Conservation (phyloP, 2,329 filamentous ascomycete species). For the Ophiostoma piceae region DNA sequence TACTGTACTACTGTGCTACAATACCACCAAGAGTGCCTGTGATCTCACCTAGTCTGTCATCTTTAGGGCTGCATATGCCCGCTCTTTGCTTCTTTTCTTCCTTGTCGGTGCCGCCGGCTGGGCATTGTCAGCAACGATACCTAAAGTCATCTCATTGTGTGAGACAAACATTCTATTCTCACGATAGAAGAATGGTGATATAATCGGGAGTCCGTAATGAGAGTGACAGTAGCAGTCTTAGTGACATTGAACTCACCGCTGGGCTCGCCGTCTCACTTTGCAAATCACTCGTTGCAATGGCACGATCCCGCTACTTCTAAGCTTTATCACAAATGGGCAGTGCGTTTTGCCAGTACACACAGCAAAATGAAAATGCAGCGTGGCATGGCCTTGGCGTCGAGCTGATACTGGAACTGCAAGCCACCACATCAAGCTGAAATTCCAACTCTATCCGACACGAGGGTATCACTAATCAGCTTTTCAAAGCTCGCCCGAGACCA, state of each 20-base stretch:
- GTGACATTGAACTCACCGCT: neutral
- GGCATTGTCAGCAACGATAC: neutral
- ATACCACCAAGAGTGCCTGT: neutral
- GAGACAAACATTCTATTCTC: neutral
- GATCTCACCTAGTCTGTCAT: constrained; percentile 9
- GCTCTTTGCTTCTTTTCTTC: neutral
- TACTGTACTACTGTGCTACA: neutral
- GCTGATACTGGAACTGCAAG: neutral
- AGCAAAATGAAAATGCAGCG: neutral
- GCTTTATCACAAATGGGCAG: neutral
- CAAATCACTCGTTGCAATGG: neutral
- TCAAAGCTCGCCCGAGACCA: neutral
- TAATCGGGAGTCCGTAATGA: neutral
- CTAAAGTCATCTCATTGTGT: neutral
- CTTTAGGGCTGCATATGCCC: neutral
- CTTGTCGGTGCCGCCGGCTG: constrained; percentile 1
- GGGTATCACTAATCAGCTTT: neutral
- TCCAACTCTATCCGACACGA: neutral
- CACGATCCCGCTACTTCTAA: neutral
- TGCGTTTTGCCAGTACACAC: too few relatives aligned
- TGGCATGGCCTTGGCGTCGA: neutral
- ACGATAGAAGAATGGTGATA: neutral
- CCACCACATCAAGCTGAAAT: neutral
- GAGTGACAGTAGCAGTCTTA: neutral
- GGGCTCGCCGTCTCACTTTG: neutral